A percentile compares a stretch with the other conserved stretches of the same genome.
Conservation (phyloP, 306 rosid genomes). For the Pachyrhizus erosus region DNA sequence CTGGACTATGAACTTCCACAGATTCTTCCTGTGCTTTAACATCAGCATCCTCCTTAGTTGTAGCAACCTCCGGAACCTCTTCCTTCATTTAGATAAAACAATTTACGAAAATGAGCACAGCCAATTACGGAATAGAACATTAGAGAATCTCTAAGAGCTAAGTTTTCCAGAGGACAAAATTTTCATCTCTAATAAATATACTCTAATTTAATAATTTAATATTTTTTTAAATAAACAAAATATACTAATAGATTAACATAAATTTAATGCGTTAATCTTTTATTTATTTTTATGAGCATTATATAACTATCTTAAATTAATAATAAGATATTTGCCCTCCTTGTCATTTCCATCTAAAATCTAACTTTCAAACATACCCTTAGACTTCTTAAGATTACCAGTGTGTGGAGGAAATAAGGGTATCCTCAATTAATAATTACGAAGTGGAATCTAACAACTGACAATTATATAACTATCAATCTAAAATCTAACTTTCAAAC, state of each 20-base stretch:
- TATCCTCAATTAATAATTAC: too few relatives aligned
- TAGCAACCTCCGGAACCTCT: constrained; percentile 46
- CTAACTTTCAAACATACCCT: background rate
- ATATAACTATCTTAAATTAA: background rate
- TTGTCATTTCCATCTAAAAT: background rate
- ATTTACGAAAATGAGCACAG: constrained; percentile 5
- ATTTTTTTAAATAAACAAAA: background rate
- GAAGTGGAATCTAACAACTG: too few relatives aligned
- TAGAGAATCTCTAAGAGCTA: background rate
- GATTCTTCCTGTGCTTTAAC: constrained; percentile 54
- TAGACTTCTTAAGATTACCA: background rate
- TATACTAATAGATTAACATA: background rate
- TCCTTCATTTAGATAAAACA: constrained; percentile 53
- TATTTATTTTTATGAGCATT: background rate
- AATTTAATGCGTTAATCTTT: background rate
- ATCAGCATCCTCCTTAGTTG: constrained; percentile 42
- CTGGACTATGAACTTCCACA: constrained; percentile 47
- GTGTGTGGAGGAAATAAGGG: background rate
- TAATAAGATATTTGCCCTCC: background rate
- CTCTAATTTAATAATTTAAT: background rate
- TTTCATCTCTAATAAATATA: background rate
- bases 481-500: too few relatives aligned
- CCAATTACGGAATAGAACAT: background rate
- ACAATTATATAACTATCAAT: too few relatives aligned
- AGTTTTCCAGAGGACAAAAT: background rate